Percentiles rank a stretch among this genome's conserved stretches.
These are phyloP conservation scores for Pseudopediastrum boryanum DNA, from an alignment of 139 green algal genomes.

Conservation along the genomic window DNA sequence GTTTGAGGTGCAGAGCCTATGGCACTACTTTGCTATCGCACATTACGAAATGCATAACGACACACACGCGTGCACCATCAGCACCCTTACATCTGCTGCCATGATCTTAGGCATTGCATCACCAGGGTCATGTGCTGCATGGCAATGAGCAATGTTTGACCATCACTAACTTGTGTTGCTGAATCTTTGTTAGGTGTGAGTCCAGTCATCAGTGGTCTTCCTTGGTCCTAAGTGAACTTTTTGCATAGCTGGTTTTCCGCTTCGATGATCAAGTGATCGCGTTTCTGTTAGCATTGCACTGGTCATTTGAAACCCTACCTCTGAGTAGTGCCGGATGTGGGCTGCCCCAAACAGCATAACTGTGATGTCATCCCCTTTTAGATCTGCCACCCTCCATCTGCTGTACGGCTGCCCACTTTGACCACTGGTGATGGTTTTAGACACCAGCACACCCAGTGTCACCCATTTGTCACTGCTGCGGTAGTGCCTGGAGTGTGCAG, in stretches of 20 bases:
- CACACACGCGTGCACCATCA: too few relatives aligned
- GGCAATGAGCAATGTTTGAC: too few relatives aligned
- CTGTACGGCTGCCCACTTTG: constrained; percentile 14
- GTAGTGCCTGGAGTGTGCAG: too few relatives aligned
- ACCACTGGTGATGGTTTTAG: constrained; percentile 7
- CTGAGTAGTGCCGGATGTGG: constrained; percentile 20
- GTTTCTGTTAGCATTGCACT: not conserved
- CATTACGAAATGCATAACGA: too few relatives aligned
- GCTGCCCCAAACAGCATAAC: constrained; percentile 25
- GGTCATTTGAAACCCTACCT: not conserved
- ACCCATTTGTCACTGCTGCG: too few relatives aligned
- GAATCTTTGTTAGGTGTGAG: not conserved
- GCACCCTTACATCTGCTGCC: too few relatives aligned
- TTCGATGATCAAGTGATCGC: not conserved
- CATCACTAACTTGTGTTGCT: too few relatives aligned
- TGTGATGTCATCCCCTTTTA: constrained; percentile 4
- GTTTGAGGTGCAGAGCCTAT: too few relatives aligned
- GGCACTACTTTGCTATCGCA: too few relatives aligned
- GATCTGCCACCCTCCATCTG: constrained; percentile 32
- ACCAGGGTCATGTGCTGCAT: too few relatives aligned
- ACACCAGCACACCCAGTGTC: constrained; percentile 22
- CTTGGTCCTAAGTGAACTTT: not conserved
- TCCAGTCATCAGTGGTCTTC: not conserved
- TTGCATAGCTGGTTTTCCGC: too few relatives aligned
- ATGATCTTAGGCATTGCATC: too few relatives aligned